Evolutionary conservation across 768 basidiomycete genomes (phyloP), one percentile per base, ranked within the genome.

Genomic region (Mycena pura): DNA sequence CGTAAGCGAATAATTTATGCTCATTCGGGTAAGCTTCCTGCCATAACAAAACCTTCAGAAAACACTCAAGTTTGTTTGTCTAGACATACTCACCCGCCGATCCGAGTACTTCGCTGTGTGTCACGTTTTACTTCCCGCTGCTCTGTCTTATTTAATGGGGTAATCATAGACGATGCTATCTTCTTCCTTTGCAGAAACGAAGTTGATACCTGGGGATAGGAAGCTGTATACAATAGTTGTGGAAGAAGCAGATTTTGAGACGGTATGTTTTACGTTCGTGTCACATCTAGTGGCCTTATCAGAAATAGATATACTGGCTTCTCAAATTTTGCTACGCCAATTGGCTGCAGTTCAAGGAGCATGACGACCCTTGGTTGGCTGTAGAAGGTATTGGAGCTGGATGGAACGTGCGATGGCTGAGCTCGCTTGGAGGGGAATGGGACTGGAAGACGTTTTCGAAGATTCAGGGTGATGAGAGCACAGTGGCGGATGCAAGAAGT

Each of bases 21-120:
- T 1, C 91, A 93, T 70, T 88, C 88, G 7, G 90, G 64, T 65
- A 14, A 31, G 44, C 19, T 40, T 2, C n/a, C 38, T 47, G 9
- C 29, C 32, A 22, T 15, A 34, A 3, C 21, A 17, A 11, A 14
- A 15, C 25, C n/a, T 14, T 38, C 2, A 22, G 41, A 1, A 5
- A n/a, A 14, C 8, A 27, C 27, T 53, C 13, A 45, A 28, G 7
- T 6, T 4, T 46, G 2, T 27, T 34, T 27, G 6, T 48, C 19
- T 3, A 62, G 64, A 91, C 65, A 90, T 93, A 50, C 80, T 93
- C 21, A 85, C 76, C 46, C 80, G 84, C 11, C 79, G 91, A n/a
- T 90, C 90, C 14, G 91, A 92, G 62, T 93, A 92, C 68, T 92
- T 92, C 65, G 81, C 85, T n/a, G n/a, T n/a, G n/a, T n/a, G n/a